Conservation (phyloP, 2,329 filamentous ascomycete species). For the Ascochyta viciae-villosae region DNA sequence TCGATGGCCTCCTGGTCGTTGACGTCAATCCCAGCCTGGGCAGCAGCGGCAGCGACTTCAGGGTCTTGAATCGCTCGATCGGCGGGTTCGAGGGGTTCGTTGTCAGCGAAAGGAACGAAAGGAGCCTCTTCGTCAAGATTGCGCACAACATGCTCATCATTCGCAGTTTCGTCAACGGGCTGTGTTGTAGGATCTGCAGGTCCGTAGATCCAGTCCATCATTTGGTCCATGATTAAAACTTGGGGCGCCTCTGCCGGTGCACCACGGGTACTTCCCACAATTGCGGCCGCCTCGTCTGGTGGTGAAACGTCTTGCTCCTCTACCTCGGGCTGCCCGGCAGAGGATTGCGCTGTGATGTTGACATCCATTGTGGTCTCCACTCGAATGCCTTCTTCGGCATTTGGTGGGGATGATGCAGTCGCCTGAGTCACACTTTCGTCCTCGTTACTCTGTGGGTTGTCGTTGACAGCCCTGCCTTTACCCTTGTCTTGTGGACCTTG, state of each 20-base stretch:
- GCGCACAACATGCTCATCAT: slow-evolving; percentile 67
- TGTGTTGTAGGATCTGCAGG: slow-evolving; percentile 49
- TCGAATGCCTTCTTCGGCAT: neutral
- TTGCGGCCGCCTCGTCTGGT: neutral
- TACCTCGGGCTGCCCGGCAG: slow-evolving; percentile 1
- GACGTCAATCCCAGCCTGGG: slow-evolving; percentile 71
- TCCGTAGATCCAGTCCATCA: slow-evolving; percentile 58
- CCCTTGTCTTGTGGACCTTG: slow-evolving; percentile 32
- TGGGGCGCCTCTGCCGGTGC: slow-evolving; percentile 20
- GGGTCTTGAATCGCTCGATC: slow-evolving; percentile 54
- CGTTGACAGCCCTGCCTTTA: slow-evolving; percentile 32
- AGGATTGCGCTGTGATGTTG: neutral
- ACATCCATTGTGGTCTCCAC: slow-evolving; percentile 5
- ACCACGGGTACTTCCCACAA: slow-evolving; percentile 11
- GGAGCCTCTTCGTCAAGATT: slow-evolving; percentile 67
- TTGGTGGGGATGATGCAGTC: neutral
- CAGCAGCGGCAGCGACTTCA: slow-evolving; percentile 70
- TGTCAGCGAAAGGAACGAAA: slow-evolving; percentile 62
- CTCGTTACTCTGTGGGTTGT: neutral
- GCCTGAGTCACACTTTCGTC: neutral
- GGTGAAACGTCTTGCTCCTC: neutral
- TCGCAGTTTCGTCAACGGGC: slow-evolving; percentile 36
- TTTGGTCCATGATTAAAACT: slow-evolving; percentile 35
- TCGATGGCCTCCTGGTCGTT: slow-evolving; percentile 76
- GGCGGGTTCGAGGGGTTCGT: slow-evolving; percentile 38